Conservation (phyloP, 1,139 yeast genomes). For the Candida mesenterica region DNA sequence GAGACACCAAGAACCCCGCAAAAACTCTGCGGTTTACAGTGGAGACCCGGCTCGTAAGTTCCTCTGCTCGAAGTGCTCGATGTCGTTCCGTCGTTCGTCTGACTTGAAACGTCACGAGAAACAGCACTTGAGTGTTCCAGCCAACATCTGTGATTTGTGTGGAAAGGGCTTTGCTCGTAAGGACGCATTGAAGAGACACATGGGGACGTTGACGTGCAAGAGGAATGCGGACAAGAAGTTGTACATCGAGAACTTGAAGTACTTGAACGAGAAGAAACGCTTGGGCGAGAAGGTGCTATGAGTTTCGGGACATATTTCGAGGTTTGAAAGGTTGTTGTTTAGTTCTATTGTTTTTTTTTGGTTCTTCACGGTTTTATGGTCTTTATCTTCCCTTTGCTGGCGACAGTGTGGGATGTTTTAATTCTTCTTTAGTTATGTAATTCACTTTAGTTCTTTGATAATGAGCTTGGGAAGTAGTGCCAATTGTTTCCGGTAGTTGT, state of each 20-base stretch:
- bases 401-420: too few relatives aligned
- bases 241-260: conserved; percentile 36
- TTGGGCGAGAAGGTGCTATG: neutral
- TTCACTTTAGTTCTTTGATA: too few relatives aligned
- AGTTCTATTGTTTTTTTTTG: too few relatives aligned
- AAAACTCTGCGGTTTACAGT: conserved; percentile 8
- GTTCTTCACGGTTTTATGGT: too few relatives aligned
- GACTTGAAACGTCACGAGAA: conserved; percentile 68
- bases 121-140: conserved; percentile 56
- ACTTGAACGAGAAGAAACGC: conserved; percentile 17
- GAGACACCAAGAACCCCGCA: conserved; percentile 6
- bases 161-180: conserved; percentile 82
- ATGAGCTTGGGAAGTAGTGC: too few relatives aligned
- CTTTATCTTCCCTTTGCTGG: too few relatives aligned
- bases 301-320: neutral
- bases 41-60: conserved; percentile 32
- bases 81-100: conserved; percentile 60
- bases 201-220: conserved; percentile 70
- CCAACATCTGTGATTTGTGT: conserved; percentile 70
- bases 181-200: conserved; percentile 74
- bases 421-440: too few relatives aligned
- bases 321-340: too few relatives aligned
- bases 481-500: too few relatives aligned
- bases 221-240: conserved; percentile 56
- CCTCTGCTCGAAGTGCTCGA: conserved; percentile 48